These are phyloP conservation scores for Wickerhamomyces sp. DNA, from an alignment of 1,139 yeast genomes.

Conservation along the genomic window DNA sequence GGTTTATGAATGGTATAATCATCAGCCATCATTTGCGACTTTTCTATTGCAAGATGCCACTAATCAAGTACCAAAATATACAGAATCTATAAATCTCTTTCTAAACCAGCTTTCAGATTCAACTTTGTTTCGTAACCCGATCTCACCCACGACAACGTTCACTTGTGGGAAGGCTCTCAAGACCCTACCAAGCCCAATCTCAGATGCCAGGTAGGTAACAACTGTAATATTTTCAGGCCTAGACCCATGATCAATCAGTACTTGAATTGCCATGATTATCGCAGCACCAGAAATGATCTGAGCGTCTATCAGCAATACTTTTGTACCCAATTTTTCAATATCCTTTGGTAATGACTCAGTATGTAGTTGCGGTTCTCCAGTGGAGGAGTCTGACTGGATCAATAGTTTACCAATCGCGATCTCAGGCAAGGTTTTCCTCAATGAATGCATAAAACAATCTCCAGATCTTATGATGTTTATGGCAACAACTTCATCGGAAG, in stretches of 20 bases:
- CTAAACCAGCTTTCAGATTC: constrained; percentile 42
- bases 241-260: constrained; percentile 79
- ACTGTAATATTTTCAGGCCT: constrained; percentile 56
- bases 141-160: constrained; percentile 62
- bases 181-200: constrained; percentile 72
- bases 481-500: constrained; percentile 53
- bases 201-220: constrained; percentile 73
- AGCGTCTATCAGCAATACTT: constrained; percentile 73
- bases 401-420: constrained; percentile 76
- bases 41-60: background rate
- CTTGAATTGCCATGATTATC: constrained; percentile 89
- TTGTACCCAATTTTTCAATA: constrained; percentile 29
- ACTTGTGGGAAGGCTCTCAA: constrained; percentile 68
- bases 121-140: constrained; percentile 37
- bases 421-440: constrained; percentile 72
- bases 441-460: constrained; percentile 79
- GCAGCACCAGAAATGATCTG: constrained; percentile 93
- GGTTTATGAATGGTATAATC: constrained; percentile 29
- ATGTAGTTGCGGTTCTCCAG: constrained; percentile 94
- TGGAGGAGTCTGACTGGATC: constrained; percentile 79
- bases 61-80: constrained; percentile 66
- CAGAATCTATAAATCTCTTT: constrained; percentile 67
- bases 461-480: constrained; percentile 86
- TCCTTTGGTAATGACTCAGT: constrained; percentile 54
- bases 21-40: no score